Percentiles rank a stretch among this genome's conserved stretches.
Evolutionary conservation across 2,329 filamentous ascomycete species (phyloP).

Genomic region (Monilinia laxa): DNA sequence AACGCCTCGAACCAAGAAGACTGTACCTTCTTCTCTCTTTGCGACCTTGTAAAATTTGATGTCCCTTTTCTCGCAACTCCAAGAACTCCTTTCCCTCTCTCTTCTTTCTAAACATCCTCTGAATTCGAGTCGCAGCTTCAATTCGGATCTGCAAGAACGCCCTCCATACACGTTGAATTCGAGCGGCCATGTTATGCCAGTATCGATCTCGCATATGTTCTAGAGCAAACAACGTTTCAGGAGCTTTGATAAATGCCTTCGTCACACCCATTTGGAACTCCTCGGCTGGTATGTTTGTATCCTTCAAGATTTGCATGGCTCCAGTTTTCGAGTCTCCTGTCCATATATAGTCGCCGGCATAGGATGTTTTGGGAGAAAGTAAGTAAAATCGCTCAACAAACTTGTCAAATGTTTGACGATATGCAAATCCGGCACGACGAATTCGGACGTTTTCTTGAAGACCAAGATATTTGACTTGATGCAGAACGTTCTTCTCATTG

Average conservation of each 20-base stretch:
- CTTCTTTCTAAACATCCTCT: constrained; percentile 93
- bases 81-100: constrained; percentile 87
- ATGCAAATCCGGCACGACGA: constrained; percentile 92
- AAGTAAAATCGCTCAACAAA: constrained; percentile 98
- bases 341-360: constrained; percentile 97
- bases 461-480: constrained; percentile 98
- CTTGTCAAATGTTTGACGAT: constrained; percentile 95
- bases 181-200: constrained; percentile 99
- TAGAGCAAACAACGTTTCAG: constrained; percentile 92
- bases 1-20: constrained; percentile 85
- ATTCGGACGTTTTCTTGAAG: constrained; percentile 99
- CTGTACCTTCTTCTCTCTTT: constrained; percentile 93
- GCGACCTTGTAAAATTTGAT: constrained; percentile 74
- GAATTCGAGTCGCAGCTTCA: constrained; percentile 91
- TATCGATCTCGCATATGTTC: constrained; percentile 98
- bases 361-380: constrained; percentile 89
- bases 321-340: constrained; percentile 83
- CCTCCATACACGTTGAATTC: constrained; percentile 95
- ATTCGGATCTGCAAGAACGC: constrained; percentile 91
- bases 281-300: constrained; percentile 90
- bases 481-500: constrained; percentile 85
- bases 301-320: constrained; percentile 88
- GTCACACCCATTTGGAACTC: constrained; percentile 97
- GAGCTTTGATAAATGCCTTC: constrained; percentile 97
- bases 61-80: constrained; percentile 83